Evolutionary conservation across 805 yeast genomes (phyloP), one percentile per base, ranked within the genome.

Genomic region (Hanseniaspora taiwanica): DNA sequence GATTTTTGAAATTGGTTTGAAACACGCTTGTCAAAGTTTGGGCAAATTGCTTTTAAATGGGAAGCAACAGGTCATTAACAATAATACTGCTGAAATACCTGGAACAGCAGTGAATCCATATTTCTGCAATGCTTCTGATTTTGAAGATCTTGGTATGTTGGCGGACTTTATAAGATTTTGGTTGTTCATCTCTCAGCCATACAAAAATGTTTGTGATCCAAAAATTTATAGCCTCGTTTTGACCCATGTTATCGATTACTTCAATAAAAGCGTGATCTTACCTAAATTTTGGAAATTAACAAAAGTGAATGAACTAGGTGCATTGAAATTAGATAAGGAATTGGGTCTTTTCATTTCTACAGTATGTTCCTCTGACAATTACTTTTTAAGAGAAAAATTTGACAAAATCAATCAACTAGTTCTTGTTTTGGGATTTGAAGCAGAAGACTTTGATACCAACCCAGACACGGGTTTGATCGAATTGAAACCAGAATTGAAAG

Each of bases 361-460:
- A 43, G 71, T 83, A 5, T 78, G 94, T 37, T 78, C 76, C 21
- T n/a, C 37, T 12, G 34, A 36, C 17, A 36, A 40, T 13, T 89
- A 86, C 58, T 71, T 71, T 27, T 62, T 86, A 48, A 67, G 96
- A 44, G 91, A 84, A 44, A 72, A 74, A 49, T 89, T 89, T 53
- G 68, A 81, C 6, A 67, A 85, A 43, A 76, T 85, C 5, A 85
- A 95, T 0, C 97, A 89, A 56, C 69, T 91, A 34, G 81, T 85
- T 17, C 71, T 84, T 65, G 65, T 85, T 35, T 65, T 86, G 32
- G 91, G 94, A 4, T 69, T 85, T 61, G 96, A 85, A 49, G 87
- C 81, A 44, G 78, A 71, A 39, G 74, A 71, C 42, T 55, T 59
- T 36, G 55, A 55, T 32, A 44, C 51, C 2, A 50, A 19, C 27